phyloP scores from a whole-genome alignment of 225 moss, liverwort and hornwort species.

The Sphagnum tenellum region DNA sequence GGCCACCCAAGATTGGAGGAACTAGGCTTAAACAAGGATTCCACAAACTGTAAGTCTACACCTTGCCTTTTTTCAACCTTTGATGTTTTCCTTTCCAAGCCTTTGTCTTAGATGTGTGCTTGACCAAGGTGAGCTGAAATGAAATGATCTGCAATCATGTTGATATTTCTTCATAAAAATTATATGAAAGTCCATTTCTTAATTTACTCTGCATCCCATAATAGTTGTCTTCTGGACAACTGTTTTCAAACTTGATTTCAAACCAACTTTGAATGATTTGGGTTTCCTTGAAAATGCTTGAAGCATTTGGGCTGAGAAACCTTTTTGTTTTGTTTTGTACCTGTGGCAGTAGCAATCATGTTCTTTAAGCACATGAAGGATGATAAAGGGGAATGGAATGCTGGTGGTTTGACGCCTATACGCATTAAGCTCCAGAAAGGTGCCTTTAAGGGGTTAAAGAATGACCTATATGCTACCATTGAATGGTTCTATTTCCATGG shows the following conservation, averaged over 20 bases:
- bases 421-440: slow-evolving; percentile 41
- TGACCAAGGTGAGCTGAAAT: too few relatives aligned
- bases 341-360: slow-evolving; percentile 20
- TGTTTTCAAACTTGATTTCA: not conserved
- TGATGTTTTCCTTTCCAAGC: too few relatives aligned
- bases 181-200: too few relatives aligned
- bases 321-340: too few relatives aligned
- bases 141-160: not conserved
- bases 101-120: too few relatives aligned
- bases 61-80: not conserved
- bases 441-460: slow-evolving; percentile 4
- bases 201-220: too few relatives aligned
- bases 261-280: too few relatives aligned
- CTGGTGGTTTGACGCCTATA: slow-evolving; percentile 22
- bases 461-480: slow-evolving; percentile 51
- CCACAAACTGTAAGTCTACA: slow-evolving; percentile 10
- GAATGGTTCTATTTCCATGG: slow-evolving; percentile 63
- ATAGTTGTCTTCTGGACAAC: too few relatives aligned
- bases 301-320: too few relatives aligned
- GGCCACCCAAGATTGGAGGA: slow-evolving; percentile 10
- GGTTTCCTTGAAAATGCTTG: too few relatives aligned
- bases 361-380: slow-evolving; percentile 67
- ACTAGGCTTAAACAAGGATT: slow-evolving; percentile 18
- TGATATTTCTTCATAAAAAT: not conserved
- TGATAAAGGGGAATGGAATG: slow-evolving; percentile 36